phyloP scores from a whole-genome alignment of 2,329 filamentous ascomycete genomes.

The Epicoccum sorghinum region DNA sequence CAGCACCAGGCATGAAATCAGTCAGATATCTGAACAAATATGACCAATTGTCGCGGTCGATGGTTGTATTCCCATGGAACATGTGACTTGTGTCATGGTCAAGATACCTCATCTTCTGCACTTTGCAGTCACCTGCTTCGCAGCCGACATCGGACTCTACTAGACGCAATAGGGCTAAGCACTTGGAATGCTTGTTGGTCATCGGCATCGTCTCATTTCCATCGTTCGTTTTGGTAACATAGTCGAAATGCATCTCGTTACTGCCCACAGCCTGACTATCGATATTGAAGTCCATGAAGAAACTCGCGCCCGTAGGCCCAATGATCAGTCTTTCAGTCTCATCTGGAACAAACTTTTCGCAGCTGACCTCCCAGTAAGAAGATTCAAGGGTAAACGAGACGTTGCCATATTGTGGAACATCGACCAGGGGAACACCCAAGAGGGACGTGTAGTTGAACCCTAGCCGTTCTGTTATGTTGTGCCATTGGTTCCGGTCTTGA shows the following conservation, averaged over 20 bases:
- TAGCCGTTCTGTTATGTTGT: no score
- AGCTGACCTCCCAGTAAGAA: conserved; percentile 1
- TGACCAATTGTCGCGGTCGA: no score
- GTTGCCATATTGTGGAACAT: background rate
- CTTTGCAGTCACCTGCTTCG: background rate
- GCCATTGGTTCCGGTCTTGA: background rate
- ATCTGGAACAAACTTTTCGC: background rate
- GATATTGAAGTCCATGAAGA: background rate
- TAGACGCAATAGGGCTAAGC: background rate
- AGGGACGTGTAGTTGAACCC: background rate
- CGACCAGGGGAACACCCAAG: background rate
- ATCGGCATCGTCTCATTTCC: no score
- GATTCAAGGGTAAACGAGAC: background rate
- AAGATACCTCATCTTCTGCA: background rate
- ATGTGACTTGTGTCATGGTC: no score
- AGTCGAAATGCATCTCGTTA: background rate
- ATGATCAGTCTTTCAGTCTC: background rate
- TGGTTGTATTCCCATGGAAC: no score
- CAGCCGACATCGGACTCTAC: background rate
- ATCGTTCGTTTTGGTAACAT: background rate
- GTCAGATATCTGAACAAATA: background rate
- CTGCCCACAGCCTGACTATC: background rate
- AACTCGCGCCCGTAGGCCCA: background rate
- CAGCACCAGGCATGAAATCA: background rate
- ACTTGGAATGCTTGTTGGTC: background rate